Base-by-base conservation (phyloP, 2,329 filamentous ascomycete genomes). In the Pseudogymnoascus sp. region DNA sequence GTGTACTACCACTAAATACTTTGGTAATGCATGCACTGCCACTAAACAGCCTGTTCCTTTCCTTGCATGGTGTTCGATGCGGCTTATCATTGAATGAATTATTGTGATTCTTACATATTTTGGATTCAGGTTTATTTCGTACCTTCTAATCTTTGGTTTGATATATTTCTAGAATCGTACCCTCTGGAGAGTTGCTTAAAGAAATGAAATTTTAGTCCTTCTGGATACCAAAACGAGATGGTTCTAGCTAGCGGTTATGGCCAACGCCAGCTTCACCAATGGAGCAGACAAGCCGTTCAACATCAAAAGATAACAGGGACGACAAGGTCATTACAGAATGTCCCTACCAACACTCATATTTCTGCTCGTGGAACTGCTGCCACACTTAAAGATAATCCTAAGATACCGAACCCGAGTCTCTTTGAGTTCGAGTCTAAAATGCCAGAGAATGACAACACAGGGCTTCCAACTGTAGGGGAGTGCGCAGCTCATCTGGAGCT, bases 401-500 rank as follows among this genome's bases (percentile, higher is more conserved):
- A n/a, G 35, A 38, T 38, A 38, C 35, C 35, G 14, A n/a, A n/a
- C 14, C 14, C 35, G 14, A n/a, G 12, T 38, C 35, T 38, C 35
- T 38, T 38, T n/a, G 35, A 38, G 35, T 38, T 38, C 35, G 35
- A n/a, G 35, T 35, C 33, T 12, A 14, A 35, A 35, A 38, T 12
- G 12, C 12, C 35, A 38, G 12, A 53, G 7, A 31, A 53, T 19
- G 46, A 31, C 46, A 24, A 24, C n/a, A 14, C 7, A 14, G 11
- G 4, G 28, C 62, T 71, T 64, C 71, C 71, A 7, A 64, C 28
- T n/a, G 38, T 63, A 1, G 64, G 65, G 11, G 66, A 71, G 19
- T 85, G 82, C 68, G 80, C 83, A 24, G 78, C 79, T 5, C 86
- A 89, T 70, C 76, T 88, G 11, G 84, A 86, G 69, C 75, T 88